phyloP scores from a whole-genome alignment of 2,329 filamentous ascomycete genomes.

The Ophiostoma sp. region DNA sequence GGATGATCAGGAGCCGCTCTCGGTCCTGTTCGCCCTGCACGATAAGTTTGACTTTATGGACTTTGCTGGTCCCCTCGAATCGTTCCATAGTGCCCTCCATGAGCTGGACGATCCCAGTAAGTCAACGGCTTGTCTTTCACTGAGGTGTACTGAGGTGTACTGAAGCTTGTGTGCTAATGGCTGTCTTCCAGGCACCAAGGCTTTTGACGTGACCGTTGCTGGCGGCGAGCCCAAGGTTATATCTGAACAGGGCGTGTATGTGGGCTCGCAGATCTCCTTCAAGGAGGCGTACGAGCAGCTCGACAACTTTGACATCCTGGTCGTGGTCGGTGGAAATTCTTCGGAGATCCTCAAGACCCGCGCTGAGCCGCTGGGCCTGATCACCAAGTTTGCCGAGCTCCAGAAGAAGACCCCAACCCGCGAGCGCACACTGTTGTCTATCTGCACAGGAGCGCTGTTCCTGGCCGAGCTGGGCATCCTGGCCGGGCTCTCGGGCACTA shows the following conservation, averaged over 20 bases:
- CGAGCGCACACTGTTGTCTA: constrained; percentile 73
- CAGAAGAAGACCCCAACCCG: constrained; percentile 72
- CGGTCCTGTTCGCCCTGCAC: constrained; percentile 57
- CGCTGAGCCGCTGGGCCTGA: constrained; percentile 62
- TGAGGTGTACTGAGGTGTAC: no score
- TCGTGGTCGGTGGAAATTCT: constrained; percentile 67
- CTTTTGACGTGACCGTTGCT: constrained; percentile 55
- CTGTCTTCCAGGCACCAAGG: constrained; percentile 36
- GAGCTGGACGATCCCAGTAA: constrained; percentile 50
- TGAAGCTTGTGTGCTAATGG: neutral
- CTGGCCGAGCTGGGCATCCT: constrained; percentile 72
- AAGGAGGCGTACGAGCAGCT: constrained; percentile 71
- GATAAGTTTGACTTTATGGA: constrained; percentile 55
- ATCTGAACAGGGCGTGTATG: constrained; percentile 58
- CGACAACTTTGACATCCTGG: constrained; percentile 71
- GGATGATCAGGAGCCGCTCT: constrained; percentile 51
- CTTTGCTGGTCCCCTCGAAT: constrained; percentile 52
- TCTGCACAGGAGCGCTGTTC: constrained; percentile 75
- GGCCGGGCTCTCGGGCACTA: constrained; percentile 72
- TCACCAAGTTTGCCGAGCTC: constrained; percentile 70
- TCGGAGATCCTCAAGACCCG: constrained; percentile 61
- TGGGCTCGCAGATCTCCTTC: constrained; percentile 70
- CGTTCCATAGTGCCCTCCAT: constrained; percentile 47
- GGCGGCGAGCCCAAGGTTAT: constrained; percentile 50
- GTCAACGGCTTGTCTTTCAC: constrained; percentile 27